phyloP scores from a whole-genome alignment of 2,329 filamentous ascomycete species.

The Lithohypha guttulata region DNA sequence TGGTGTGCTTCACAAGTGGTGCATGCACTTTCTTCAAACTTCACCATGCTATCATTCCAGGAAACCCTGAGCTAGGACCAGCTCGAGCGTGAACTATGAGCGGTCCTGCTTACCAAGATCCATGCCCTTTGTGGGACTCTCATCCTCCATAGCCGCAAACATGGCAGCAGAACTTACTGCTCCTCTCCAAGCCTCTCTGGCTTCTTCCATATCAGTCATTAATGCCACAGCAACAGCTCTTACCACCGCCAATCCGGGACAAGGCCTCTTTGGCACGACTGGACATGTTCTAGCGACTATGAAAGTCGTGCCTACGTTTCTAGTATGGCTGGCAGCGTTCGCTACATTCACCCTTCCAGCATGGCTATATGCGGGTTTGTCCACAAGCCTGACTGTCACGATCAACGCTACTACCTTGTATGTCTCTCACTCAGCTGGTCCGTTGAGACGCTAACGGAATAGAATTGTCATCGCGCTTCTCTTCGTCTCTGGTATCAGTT shows the following conservation, averaged over 20 bases:
- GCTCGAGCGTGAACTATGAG: constrained; percentile 49
- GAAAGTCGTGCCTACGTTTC: constrained; percentile 44
- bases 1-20: too few relatives aligned
- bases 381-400: constrained; percentile 87
- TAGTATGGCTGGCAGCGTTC: constrained; percentile 76
- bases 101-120: neutral
- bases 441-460: neutral
- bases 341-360: constrained; percentile 81
- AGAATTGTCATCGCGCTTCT: constrained; percentile 67
- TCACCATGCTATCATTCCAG: too few relatives aligned
- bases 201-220: neutral
- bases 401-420: constrained; percentile 97
- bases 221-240: neutral
- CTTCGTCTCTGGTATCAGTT: constrained; percentile 74
- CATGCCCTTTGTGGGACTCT: neutral
- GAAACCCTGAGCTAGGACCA: constrained; percentile 98
- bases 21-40: too few relatives aligned
- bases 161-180: neutral
- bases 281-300: constrained; percentile 24
- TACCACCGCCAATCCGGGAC: neutral
- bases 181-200: neutral
- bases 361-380: constrained; percentile 80
- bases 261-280: constrained; percentile 10
- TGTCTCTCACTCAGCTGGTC: constrained; percentile 24
- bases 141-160: neutral